Evolutionary conservation across 331 rosid genomes (phyloP).

Genomic region (Cydonia oblonga): DNA sequence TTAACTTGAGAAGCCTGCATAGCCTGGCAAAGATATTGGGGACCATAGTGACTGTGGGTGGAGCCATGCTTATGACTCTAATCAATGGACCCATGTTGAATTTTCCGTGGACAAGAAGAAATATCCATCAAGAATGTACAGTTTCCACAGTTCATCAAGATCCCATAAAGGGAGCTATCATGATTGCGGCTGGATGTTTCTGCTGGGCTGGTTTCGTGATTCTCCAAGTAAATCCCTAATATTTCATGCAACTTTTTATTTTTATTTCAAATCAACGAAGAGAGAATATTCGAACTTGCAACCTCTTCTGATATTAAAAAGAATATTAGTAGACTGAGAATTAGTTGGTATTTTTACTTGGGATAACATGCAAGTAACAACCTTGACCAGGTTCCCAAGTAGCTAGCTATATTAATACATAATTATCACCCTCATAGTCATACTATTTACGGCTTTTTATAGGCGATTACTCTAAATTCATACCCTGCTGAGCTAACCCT

Average conservation of each 20-base stretch:
- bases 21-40: constrained; percentile 39
- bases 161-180: constrained; percentile 33
- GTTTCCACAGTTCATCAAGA: constrained; percentile 18
- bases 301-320: too few species aligned
- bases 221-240: constrained; percentile 27
- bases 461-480: constrained; percentile 41
- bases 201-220: constrained; percentile 39
- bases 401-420: not conserved
- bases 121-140: constrained; percentile 11
- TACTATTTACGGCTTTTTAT: not conserved
- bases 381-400: not conserved
- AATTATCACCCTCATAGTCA: not conserved
- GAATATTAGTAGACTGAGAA: not conserved
- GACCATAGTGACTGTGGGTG: constrained; percentile 38
- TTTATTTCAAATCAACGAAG: too few species aligned
- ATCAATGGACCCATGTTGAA: constrained; percentile 36
- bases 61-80: constrained; percentile 50
- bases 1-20: constrained; percentile 17
- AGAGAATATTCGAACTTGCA: too few species aligned
- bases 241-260: not conserved
- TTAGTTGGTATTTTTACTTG: not conserved
- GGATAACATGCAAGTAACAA: not conserved
- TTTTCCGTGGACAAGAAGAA: constrained; percentile 32
- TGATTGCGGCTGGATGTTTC: constrained; percentile 31
- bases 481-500: constrained; percentile 50